phyloP scores from a whole-genome alignment of 805 yeast genomes.

The Nakazawaea wickerhamii region DNA sequence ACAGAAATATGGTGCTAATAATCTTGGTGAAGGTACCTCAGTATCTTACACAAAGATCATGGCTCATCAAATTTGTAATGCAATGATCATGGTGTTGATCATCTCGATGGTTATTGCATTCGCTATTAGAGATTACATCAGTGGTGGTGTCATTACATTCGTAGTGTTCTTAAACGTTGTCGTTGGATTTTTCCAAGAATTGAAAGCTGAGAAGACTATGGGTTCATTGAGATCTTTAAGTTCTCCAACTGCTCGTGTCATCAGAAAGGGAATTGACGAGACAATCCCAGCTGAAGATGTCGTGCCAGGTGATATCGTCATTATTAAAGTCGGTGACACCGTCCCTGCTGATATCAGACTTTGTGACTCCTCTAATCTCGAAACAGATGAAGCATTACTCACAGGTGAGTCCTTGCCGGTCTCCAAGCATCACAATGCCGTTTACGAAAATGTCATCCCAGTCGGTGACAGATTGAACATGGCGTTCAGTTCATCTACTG shows the following conservation, averaged over 20 bases:
- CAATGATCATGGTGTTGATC: conserved; percentile 70
- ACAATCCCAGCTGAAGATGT: conserved; percentile 58
- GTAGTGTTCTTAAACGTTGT: conserved; percentile 59
- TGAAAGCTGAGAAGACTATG: conserved; percentile 75
- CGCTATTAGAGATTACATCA: conserved; percentile 72
- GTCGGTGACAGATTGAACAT: conserved; percentile 72
- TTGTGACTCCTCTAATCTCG: conserved; percentile 54
- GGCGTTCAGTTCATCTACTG: conserved; percentile 66
- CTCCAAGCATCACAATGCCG: conserved; percentile 41
- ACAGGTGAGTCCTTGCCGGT: conserved; percentile 90
- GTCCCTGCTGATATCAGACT: conserved; percentile 70
- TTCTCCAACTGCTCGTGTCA: conserved; percentile 66
- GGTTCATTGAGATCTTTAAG: conserved; percentile 61
- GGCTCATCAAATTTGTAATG: conserved; percentile 65
- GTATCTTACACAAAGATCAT: conserved; percentile 51
- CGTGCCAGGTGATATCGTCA: conserved; percentile 70
- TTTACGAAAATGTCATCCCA: conserved; percentile 40
- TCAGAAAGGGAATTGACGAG: conserved; percentile 51
- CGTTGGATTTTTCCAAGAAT: conserved; percentile 68
- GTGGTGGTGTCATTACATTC: conserved; percentile 74
- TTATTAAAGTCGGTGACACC: conserved; percentile 65
- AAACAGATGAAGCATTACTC: conserved; percentile 80
- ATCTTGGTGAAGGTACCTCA: conserved; percentile 53
- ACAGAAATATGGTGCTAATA: conserved; percentile 48
- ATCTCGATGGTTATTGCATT: conserved; percentile 67